Evolutionary conservation across 495 filamentous ascomycete species (phyloP).

Genomic region (Lepraria neglecta): DNA sequence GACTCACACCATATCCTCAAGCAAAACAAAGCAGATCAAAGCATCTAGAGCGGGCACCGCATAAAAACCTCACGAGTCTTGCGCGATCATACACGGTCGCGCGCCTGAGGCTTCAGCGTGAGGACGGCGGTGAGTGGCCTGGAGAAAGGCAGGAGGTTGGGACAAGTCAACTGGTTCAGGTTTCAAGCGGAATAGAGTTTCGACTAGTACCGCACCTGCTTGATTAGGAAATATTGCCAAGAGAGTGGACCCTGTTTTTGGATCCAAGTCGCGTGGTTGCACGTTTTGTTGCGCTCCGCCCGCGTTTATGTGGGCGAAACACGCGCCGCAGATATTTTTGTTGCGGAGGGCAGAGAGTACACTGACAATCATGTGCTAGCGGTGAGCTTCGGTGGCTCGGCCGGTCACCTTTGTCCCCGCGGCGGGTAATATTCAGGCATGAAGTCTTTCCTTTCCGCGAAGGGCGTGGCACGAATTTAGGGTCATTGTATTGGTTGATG

Average conservation of each 20-base stretch:
- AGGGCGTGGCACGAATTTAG: too few species aligned
- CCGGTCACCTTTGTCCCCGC: too few species aligned
- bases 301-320: too few species aligned
- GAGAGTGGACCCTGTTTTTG: not conserved
- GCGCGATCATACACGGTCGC: slow-evolving; percentile 26
- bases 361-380: too few species aligned
- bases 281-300: not conserved
- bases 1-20: slow-evolving; percentile 18
- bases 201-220: not conserved
- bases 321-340: too few species aligned
- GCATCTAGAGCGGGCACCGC: slow-evolving; percentile 1
- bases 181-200: slow-evolving; percentile 8
- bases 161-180: not conserved
- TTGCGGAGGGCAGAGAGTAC: too few species aligned
- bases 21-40: slow-evolving; percentile 18
- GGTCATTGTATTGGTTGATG: too few species aligned
- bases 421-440: too few species aligned
- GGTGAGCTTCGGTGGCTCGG: too few species aligned
- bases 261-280: not conserved
- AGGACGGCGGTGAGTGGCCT: slow-evolving; percentile 24
- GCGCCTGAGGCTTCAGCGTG: slow-evolving; percentile 24
- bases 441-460: too few species aligned
- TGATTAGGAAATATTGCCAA: slow-evolving; percentile 11
- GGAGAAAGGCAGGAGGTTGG: slow-evolving; percentile 21
- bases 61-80: not conserved